Base-by-base conservation (phyloP, 257 asterid species). In the Solanum ossicruentum region DNA sequence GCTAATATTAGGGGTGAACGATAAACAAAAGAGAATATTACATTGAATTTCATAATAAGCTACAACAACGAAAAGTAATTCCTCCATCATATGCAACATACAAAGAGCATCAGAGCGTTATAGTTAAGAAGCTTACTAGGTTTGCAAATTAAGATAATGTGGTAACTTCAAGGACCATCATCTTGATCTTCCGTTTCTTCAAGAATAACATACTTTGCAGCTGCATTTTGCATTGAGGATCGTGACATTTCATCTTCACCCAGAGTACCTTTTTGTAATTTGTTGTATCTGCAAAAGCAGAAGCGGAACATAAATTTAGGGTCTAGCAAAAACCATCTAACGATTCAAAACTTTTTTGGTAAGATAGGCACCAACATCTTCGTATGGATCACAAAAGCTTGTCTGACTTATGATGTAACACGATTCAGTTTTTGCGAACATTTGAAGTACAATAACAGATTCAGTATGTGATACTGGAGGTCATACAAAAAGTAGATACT, bases 181-280 rank as follows among this genome's bases (percentile, higher is more conserved):
- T 90, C 98, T 86, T 92, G 93, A 75, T 93, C 98, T 13, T 94
- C 99, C 90, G 88, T 86, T 89, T 94, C 99, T 70, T 93, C 99
- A 36, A 95, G 97, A 56, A 95, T 95, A 85, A 91, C 97, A 85
- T 95, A 95, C 85, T 92, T 94, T 20, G 97, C 88, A 78, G 92
- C 47, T 21, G 86, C 85, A 85, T 80, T 87, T 36, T 84, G 90
- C 4, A 54, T 82, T 8, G 88, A 66, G 10, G 92, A 66, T 17
- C 70, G 86, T 67, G 52, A 86, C 63, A 63, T 78, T 66, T 83
- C 91, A 82, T 85, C 91, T 71, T 65, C 90, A 41, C 87, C 78
- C 58, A 70, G 84, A 81, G 91, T 92, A 13, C 95, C 97, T 71
- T 88, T 92, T 58, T 91, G 94, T 87, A 95, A 91, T 93, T 92